A percentile compares a stretch with the other conserved stretches of the same genome.
Evolutionary conservation across 2,329 filamentous ascomycete species (phyloP).

Genomic region (Rhytidhysteron rufulum): DNA sequence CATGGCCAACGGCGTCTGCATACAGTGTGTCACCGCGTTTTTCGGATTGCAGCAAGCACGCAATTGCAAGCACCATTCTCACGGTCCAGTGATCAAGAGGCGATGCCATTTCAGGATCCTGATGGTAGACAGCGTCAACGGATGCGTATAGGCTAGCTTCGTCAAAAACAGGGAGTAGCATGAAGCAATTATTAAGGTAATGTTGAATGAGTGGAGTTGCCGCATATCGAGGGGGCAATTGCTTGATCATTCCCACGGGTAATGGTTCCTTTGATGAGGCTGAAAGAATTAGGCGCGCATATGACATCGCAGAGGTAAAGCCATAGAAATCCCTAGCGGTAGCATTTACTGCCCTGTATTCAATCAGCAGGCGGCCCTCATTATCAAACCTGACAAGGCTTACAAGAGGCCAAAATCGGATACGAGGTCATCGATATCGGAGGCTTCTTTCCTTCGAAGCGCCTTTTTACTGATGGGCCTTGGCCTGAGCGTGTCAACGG

Average conservation of each 20-base stretch:
- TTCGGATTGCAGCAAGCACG: constrained; percentile 69
- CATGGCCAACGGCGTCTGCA: constrained; percentile 56
- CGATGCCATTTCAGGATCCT: constrained; percentile 58
- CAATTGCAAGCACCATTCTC: constrained; percentile 84
- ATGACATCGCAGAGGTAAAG: constrained; percentile 84
- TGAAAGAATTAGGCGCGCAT: constrained; percentile 82
- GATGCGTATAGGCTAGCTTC: constrained; percentile 74
- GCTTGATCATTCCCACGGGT: constrained; percentile 56
- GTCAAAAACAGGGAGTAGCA: constrained; percentile 76
- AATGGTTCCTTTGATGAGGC: constrained; percentile 72
- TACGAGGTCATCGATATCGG: constrained; percentile 85
- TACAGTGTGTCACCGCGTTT: constrained; percentile 61
- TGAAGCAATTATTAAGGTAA: constrained; percentile 79
- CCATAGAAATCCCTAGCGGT: constrained; percentile 92
- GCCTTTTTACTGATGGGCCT: constrained; percentile 36
- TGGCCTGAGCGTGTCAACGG: constrained; percentile 30
- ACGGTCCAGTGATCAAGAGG: constrained; percentile 78
- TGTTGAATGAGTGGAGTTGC: constrained; percentile 71
- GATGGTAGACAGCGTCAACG: constrained; percentile 76
- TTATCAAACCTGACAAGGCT: constrained; percentile 37
- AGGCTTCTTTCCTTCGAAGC: constrained; percentile 63
- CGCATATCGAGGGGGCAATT: constrained; percentile 67
- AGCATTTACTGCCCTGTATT: constrained; percentile 77
- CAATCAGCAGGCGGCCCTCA: constrained; percentile 10
- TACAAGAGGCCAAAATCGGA: constrained; percentile 91